Percentiles rank a stretch among this genome's conserved stretches.
Conservation (phyloP, 495 filamentous ascomycete genomes). For the Paragyromitra xinjiangensis region DNA sequence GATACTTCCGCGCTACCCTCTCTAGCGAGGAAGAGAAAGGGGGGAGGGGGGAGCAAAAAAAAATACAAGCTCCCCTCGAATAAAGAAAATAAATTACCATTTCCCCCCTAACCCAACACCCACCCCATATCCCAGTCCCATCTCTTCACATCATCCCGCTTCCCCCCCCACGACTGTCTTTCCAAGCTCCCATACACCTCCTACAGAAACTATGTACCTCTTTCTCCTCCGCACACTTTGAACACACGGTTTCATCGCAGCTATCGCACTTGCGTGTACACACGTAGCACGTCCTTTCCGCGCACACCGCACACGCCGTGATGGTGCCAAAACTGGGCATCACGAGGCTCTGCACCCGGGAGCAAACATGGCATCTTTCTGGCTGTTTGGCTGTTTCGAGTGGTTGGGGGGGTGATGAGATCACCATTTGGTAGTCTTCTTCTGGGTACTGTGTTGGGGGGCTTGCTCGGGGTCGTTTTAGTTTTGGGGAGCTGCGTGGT, state of each 20-base stretch:
- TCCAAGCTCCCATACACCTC: constrained; percentile 39
- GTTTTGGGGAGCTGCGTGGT: constrained; percentile 33
- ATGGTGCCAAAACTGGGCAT: constrained; percentile 47
- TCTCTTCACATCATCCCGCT: constrained; percentile 10
- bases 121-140: not conserved
- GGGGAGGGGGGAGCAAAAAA: not conserved
- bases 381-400: not conserved
- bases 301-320: constrained; percentile 42
- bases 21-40: not conserved
- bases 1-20: not conserved
- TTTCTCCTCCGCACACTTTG: constrained; percentile 48
- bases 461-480: constrained; percentile 36
- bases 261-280: constrained; percentile 49
- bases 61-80: constrained; percentile 2
- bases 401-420: constrained; percentile 4
- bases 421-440: constrained; percentile 34
- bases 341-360: constrained; percentile 43
- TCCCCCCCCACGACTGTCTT: not conserved
- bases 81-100: constrained; percentile 17
- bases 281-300: constrained; percentile 45
- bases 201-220: constrained; percentile 52
- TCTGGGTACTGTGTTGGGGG: constrained; percentile 6
- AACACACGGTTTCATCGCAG: constrained; percentile 54
- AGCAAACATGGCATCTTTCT: constrained; percentile 50
- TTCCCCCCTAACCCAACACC: not conserved